phyloP scores from a whole-genome alignment of 2,329 filamentous ascomycete genomes.

The Colletotrichum sp. region DNA sequence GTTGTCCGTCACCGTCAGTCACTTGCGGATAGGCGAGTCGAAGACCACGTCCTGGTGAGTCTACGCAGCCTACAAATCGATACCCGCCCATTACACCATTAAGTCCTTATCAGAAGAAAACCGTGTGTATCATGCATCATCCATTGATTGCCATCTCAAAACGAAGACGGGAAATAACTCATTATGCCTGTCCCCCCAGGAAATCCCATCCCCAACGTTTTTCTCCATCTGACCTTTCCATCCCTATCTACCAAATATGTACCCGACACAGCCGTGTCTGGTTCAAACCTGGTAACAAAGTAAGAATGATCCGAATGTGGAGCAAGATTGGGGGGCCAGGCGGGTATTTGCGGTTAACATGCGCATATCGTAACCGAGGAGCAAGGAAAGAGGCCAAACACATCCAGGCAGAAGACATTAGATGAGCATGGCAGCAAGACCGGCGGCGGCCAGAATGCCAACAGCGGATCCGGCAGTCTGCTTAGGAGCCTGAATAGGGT shows the following conservation, averaged over 20 bases:
- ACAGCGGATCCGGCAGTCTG: constrained; percentile 47
- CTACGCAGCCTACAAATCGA: neutral
- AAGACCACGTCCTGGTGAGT: neutral
- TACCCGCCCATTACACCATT: neutral
- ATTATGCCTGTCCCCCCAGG: constrained; percentile 32
- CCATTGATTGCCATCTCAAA: constrained; percentile 35
- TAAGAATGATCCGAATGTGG: constrained; percentile 22
- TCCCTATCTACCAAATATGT: constrained; percentile 7
- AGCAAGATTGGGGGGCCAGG: constrained; percentile 34
- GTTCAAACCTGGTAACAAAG: constrained; percentile 19
- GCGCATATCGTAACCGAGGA: constrained; percentile 31
- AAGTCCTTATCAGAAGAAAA: constrained; percentile 14
- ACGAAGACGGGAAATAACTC: constrained; percentile 33
- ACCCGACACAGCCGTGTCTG: constrained; percentile 1
- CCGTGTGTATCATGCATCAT: constrained; percentile 18
- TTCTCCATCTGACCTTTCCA: constrained; percentile 3
- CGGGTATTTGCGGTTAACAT: constrained; percentile 49
- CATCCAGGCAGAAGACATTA: constrained; percentile 33
- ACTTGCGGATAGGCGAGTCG: neutral
- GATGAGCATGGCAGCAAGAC: constrained; percentile 53
- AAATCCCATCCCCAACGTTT: constrained; percentile 2
- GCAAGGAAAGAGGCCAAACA: constrained; percentile 7
- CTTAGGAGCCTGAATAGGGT: constrained; percentile 7
- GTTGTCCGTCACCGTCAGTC: neutral
- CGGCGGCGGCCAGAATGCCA: constrained; percentile 54